Evolutionary conservation across 495 filamentous ascomycete genomes (phyloP).

Genomic region (Cenococcum geophilum): DNA sequence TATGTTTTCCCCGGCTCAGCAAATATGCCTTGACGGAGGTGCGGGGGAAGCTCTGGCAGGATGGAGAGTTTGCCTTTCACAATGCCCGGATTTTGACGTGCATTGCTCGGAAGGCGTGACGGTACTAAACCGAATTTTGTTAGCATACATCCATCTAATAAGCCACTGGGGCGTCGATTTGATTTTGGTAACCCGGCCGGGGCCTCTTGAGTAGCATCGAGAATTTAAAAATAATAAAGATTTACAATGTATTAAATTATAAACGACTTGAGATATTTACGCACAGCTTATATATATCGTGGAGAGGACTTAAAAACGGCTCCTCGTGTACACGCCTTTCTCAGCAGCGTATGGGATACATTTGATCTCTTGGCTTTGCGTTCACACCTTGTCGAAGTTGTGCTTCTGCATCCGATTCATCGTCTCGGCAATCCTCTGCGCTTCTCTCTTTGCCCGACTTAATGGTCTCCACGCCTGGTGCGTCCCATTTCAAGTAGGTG

Average conservation of each 20-base stretch:
- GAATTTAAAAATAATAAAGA: too few species aligned
- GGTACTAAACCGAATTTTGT: conserved; percentile 13
- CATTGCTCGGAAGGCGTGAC: conserved; percentile 28
- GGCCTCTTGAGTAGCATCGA: too few species aligned
- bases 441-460: conserved; percentile 23
- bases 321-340: too few species aligned
- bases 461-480: conserved; percentile 22
- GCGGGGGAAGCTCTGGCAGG: conserved; percentile 18
- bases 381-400: conserved; percentile 19
- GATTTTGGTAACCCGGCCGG: too few species aligned
- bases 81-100: conserved; percentile 25
- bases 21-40: conserved; percentile 29
- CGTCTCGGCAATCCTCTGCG: conserved; percentile 20
- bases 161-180: too few species aligned
- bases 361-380: too few species aligned
- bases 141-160: too few species aligned
- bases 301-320: too few species aligned
- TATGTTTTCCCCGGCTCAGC: conserved; percentile 22
- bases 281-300: not conserved
- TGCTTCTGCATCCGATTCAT: conserved; percentile 32
- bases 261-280: too few species aligned
- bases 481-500: conserved; percentile 18
- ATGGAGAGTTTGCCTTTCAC: conserved; percentile 29
- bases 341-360: too few species aligned
- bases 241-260: too few species aligned